Percentiles rank a stretch among this genome's conserved stretches.
Evolutionary conservation across 192 early-diverging fungal genomes (phyloP).

Genomic region (Coemansia sp.): DNA sequence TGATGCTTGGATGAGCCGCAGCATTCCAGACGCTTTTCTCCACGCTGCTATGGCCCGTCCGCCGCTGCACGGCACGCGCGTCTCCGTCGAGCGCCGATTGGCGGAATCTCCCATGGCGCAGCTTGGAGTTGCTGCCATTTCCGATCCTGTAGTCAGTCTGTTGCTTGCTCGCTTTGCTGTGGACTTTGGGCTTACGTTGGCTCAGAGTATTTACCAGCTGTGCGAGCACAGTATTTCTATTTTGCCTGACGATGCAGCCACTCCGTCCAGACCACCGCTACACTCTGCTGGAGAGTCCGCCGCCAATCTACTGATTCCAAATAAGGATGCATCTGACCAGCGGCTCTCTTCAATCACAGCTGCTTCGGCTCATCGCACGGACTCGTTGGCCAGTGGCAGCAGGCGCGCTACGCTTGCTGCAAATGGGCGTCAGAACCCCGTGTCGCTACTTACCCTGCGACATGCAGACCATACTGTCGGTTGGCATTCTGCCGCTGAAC

Average conservation of each 20-base stretch:
- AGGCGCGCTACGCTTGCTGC: conserved; percentile 16
- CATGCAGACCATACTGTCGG: conserved; percentile 24
- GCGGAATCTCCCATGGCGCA: conserved; percentile 23
- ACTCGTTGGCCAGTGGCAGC: conserved; percentile 40
- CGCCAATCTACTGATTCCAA: conserved; percentile 15
- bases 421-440: neutral
- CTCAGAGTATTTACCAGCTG: conserved; percentile 52
- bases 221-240: conserved; percentile 50
- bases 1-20: conserved; percentile 41
- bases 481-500: conserved; percentile 41
- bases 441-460: conserved; percentile 10
- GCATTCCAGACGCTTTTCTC: conserved; percentile 43
- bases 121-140: conserved; percentile 25
- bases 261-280: neutral
- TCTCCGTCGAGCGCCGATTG: conserved; percentile 15
- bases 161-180: conserved; percentile 44
- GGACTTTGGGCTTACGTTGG: conserved; percentile 51
- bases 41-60: conserved; percentile 21
- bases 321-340: conserved; percentile 2
- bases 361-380: conserved; percentile 24
- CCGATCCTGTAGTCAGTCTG: conserved; percentile 45
- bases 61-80: conserved; percentile 20
- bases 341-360: conserved; percentile 26
- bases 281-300: conserved; percentile 25
- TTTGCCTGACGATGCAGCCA: conserved; percentile 12